phyloP scores from a whole-genome alignment of 805 yeast species.

The Kodamaea jinghongensis region DNA sequence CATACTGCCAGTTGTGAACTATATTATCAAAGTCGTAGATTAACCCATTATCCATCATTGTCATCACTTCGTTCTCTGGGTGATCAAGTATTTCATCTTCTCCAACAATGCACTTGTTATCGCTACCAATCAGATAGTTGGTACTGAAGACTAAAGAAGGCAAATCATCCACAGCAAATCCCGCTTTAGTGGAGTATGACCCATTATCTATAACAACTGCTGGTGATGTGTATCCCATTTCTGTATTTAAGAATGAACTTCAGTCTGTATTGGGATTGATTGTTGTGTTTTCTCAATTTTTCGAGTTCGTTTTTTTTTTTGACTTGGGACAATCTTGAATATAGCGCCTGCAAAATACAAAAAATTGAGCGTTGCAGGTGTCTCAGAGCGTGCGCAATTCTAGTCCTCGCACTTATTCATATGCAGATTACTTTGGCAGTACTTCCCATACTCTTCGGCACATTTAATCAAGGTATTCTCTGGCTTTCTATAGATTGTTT shows the following conservation, averaged over 20 bases:
- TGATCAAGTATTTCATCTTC: constrained; percentile 45
- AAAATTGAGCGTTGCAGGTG: too few species aligned
- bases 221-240: constrained; percentile 40
- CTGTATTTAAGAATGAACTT: neutral
- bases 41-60: constrained; percentile 60
- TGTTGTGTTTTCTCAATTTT: constrained; percentile 2
- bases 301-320: neutral
- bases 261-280: constrained; percentile 3
- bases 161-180: constrained; percentile 61
- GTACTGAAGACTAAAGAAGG: constrained; percentile 61
- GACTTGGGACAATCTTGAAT: too few species aligned
- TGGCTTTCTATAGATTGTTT: too few species aligned
- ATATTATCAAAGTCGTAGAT: constrained; percentile 74
- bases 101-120: constrained; percentile 35
- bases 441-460: too few species aligned
- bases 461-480: too few species aligned
- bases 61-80: constrained; percentile 51
- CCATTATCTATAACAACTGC: constrained; percentile 73
- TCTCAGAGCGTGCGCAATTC: too few species aligned
- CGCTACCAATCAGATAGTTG: constrained; percentile 43
- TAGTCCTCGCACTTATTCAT: too few species aligned
- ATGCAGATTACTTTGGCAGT: too few species aligned
- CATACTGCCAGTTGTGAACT: constrained; percentile 63
- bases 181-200: constrained; percentile 62
- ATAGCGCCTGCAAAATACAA: too few species aligned